Evolutionary conservation across 768 basidiomycete species (phyloP), one percentile per base, ranked within the genome.

Genomic region (Agaricus subrufescens): DNA sequence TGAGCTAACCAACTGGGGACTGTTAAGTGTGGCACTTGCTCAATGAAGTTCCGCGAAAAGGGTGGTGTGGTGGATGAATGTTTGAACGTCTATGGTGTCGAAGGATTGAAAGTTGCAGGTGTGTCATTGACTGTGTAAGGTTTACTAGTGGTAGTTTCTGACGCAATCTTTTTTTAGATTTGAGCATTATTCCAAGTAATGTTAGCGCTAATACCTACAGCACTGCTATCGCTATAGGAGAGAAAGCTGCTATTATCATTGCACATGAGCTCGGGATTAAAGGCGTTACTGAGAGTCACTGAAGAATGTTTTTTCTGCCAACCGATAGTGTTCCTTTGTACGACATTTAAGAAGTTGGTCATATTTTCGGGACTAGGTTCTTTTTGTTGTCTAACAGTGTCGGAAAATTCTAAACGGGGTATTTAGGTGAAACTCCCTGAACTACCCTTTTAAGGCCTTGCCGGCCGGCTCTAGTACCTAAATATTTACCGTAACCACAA

Each of bases 201-300:
- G 73, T 76, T 10, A 69, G 68, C 9, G 69, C 73, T 2, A 76
- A 78, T 50, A 76, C 74, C 0, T 76, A 74, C 53, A 75, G 68
- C 52, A 74, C 75, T 0, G 73, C 74, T 6, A 62, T 78, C 11
- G 72, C 71, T 0, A 71, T 87, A 37, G 84, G 83, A 4, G 84
- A 86, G 67, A 86, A 86, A 65, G 83, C 83, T 0, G 82, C 84
- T 0, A 60, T 75, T 7, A 75, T 86, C 44, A 82, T 87, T 46
- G 79, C 78, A 1, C 73, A 83, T 52, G 85, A 85, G n/a, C 56
- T 77, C 38, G 65, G 67, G 10, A 62, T 67, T 29, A 63, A 60
- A 38, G 65, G 65, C 3, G 61, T 64, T 10, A 55, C 49, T 25
- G 54, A 59, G 39, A 59, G 52, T 37, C 50, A 49, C 34, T 52